phyloP scores from a whole-genome alignment of 1,284 basidiomycete genomes.

The Caloboletus firmus region DNA sequence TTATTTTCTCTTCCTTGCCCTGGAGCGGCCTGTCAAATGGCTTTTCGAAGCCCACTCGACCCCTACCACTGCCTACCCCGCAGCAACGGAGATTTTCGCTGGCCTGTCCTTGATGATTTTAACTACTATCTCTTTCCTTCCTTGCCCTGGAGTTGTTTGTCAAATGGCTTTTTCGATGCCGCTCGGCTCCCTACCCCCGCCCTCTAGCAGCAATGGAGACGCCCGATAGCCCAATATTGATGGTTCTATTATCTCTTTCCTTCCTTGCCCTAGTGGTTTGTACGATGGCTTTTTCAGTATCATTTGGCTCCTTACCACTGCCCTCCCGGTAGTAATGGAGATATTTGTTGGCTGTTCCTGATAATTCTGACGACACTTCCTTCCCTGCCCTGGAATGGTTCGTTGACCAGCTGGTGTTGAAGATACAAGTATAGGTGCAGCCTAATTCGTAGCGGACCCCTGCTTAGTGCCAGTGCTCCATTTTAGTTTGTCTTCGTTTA shows the following conservation, averaged over 20 bases:
- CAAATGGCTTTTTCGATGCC: background rate
- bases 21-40: background rate
- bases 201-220: background rate
- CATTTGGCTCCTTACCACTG: background rate
- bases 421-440: too few relatives aligned
- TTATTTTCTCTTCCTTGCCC: background rate
- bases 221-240: background rate
- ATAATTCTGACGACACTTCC: background rate
- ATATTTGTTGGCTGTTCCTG: background rate
- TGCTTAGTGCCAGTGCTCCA: too few relatives aligned
- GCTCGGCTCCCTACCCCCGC: background rate
- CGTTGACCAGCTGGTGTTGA: too few relatives aligned
- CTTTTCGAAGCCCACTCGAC: too few relatives aligned
- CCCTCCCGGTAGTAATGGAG: background rate
- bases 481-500: too few relatives aligned
- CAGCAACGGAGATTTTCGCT: too few relatives aligned
- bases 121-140: background rate
- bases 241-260: background rate
- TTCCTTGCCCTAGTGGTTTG: background rate
- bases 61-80: too few relatives aligned
- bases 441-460: too few relatives aligned
- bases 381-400: background rate
- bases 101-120: background rate
- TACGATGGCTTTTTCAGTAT: background rate
- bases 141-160: background rate